Conservation (phyloP, 2,329 filamentous ascomycete species). For the Colletotrichum spaethianum region DNA sequence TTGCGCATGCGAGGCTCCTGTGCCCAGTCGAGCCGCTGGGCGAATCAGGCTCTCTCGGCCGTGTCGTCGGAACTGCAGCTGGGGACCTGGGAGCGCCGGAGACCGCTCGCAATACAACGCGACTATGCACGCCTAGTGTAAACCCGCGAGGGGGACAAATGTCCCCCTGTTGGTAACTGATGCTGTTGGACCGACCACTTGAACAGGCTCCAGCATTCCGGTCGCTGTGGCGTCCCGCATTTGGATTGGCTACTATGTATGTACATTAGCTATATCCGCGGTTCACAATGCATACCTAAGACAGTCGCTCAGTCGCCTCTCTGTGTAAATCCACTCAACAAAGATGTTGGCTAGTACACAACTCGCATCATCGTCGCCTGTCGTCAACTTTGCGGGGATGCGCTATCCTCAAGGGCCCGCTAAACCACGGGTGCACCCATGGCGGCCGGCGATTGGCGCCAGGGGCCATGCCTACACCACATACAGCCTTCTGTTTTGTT, state of each 20-base stretch:
- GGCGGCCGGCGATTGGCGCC: conserved; percentile 37
- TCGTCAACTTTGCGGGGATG: conserved; percentile 16
- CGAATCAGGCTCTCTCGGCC: conserved; percentile 31
- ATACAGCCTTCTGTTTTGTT: too few species aligned
- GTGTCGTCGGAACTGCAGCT: conserved; percentile 27
- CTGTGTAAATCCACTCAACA: neutral
- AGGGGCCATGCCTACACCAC: conserved; percentile 25
- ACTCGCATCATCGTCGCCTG: neutral
- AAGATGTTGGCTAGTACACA: neutral
- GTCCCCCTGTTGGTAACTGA: neutral
- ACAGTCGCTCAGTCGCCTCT: too few species aligned
- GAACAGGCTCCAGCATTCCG: neutral
- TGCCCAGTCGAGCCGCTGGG: conserved; percentile 9
- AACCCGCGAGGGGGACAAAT: conserved; percentile 15
- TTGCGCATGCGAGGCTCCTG: conserved; percentile 30
- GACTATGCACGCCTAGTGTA: conserved; percentile 32
- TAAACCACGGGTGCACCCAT: conserved; percentile 37
- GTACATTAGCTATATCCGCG: neutral
- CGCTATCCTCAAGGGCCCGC: conserved; percentile 20
- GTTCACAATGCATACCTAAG: neutral
- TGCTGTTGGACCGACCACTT: conserved; percentile 1
- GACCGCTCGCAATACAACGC: conserved; percentile 25
- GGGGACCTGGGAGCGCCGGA: conserved; percentile 21
- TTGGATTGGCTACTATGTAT: neutral
- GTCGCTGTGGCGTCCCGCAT: neutral